These are phyloP conservation scores for Debaryomyces coudertii DNA, from an alignment of 1,139 yeast species.

Conservation along the genomic window DNA sequence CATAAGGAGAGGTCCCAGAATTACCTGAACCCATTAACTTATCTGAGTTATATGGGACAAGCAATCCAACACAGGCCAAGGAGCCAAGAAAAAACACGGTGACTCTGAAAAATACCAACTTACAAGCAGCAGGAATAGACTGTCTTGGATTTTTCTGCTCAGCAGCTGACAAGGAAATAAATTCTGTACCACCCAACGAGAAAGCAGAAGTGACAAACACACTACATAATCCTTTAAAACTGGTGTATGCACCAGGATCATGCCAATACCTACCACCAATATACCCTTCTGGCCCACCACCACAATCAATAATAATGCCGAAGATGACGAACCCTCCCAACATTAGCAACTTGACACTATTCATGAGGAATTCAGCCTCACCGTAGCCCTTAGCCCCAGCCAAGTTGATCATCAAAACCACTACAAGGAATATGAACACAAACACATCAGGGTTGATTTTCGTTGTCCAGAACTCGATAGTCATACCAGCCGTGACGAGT, in stretches of 20 bases:
- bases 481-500: conserved; percentile 41
- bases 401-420: conserved; percentile 37
- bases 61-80: conserved; percentile 44
- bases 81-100: conserved; percentile 45
- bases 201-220: conserved; percentile 45
- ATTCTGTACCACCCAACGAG: conserved; percentile 45
- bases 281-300: conserved; percentile 43
- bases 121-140: conserved; percentile 47
- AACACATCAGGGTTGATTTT: conserved; percentile 40
- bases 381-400: conserved; percentile 49
- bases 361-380: conserved; percentile 47
- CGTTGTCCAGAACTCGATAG: conserved; percentile 36
- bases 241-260: conserved; percentile 41
- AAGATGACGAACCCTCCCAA: conserved; percentile 44
- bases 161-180: conserved; percentile 44
- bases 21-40: conserved; percentile 45
- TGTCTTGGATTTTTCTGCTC: conserved; percentile 45
- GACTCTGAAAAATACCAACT: conserved; percentile 44
- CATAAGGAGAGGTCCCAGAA: conserved; percentile 48
- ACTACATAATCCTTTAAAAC: conserved; percentile 44
- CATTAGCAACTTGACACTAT: conserved; percentile 39
- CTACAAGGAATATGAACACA: conserved; percentile 42
- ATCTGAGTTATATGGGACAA: conserved; percentile 44
- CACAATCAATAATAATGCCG: conserved; percentile 44
- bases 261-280: conserved; percentile 55